Base-by-base conservation (phyloP, 2,329 filamentous ascomycete genomes). In the Stachybotrys echinatus region DNA sequence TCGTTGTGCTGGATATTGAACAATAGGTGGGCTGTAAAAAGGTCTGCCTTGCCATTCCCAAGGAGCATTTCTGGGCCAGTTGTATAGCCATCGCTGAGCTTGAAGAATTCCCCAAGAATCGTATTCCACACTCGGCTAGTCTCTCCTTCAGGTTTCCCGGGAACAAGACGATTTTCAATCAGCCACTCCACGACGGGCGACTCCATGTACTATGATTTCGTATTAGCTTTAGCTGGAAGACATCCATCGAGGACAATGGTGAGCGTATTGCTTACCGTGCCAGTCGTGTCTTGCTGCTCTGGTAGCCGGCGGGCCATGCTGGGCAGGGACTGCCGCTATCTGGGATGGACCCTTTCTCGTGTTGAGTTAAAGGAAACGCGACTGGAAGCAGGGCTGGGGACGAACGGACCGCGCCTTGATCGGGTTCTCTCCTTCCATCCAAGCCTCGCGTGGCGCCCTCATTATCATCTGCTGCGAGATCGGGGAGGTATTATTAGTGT, bases 161-260 rank as follows among this genome's bases (percentile, higher is more conserved):
- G 12, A n/a, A 5, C 18, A 18, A 47, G 44, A 12, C 23, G 27
- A 19, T 47, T 47, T 27, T 49, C 42, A 37, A 50, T 48, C 47
- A 53, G 39, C 48, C 47, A 51, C 17, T 47, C 44, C 17, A 47
- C 18, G 17, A 47, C 17, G 6, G 22, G 23, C 17, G 6, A 12
- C 22, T 47, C 44, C 44, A 47, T 27, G 21, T 47, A 47, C 44
- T 47, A 18, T 7, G 18, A 42, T 10, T 42, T n/a, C n/a, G n/a
- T n/a, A n/a, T n/a, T n/a, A n/a, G n/a, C n/a, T n/a, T n/a, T 37
- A 37, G n/a, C 31, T n/a, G n/a, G n/a, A 37, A 10, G n/a, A 10
- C 31, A 37, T 37, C n/a, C n/a, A 37, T n/a, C n/a, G n/a, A n/a
- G n/a, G n/a, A n/a, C n/a, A n/a, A n/a, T n/a, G n/a, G n/a, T n/a